These are phyloP conservation scores for Cladosporium sphaerospermum DNA, from an alignment of 2,329 filamentous ascomycete species.

Conservation along the genomic window DNA sequence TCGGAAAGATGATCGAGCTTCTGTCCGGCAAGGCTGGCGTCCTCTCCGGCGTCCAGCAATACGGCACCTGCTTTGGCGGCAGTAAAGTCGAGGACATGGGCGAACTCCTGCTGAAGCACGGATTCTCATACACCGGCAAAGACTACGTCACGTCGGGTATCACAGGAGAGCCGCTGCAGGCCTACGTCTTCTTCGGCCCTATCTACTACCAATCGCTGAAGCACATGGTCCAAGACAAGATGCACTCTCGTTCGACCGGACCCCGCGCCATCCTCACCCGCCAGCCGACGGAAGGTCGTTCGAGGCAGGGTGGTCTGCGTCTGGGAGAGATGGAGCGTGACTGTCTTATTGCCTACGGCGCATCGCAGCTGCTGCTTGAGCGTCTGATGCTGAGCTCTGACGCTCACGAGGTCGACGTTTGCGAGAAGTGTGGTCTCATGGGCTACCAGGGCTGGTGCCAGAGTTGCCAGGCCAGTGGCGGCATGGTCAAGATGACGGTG, in stretches of 20 bases:
- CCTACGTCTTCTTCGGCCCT: conserved; percentile 96
- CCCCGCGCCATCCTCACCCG: conserved; percentile 87
- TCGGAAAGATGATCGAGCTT: conserved; percentile 94
- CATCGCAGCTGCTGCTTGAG: conserved; percentile 84
- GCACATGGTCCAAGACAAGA: conserved; percentile 99
- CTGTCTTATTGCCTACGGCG: conserved; percentile 94
- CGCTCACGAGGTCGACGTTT: conserved; percentile 85
- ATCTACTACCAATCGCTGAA: conserved; percentile 99
- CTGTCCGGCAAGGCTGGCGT: conserved; percentile 91
- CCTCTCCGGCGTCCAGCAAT: conserved; percentile 75
- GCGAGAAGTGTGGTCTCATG: conserved; percentile 89
- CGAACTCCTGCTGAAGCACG: conserved; percentile 72
- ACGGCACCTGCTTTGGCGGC: conserved; percentile 81
- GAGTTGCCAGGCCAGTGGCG: conserved; percentile 77
- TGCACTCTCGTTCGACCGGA: conserved; percentile 90
- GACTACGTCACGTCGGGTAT: conserved; percentile 94
- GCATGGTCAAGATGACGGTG: conserved; percentile 89
- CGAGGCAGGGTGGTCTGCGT: conserved; percentile 82
- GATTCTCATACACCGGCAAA: conserved; percentile 95
- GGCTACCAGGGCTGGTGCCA: conserved; percentile 94
- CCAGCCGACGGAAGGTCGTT: conserved; percentile 93
- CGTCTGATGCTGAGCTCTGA: conserved; percentile 92
- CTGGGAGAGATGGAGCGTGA: conserved; percentile 99
- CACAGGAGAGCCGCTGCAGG: conserved; percentile 86
- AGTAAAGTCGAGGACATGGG: conserved; percentile 87